Percentiles rank a stretch among this genome's conserved stretches.
phyloP scores from a whole-genome alignment of 768 basidiomycete species.

The Pholiota conissans region DNA sequence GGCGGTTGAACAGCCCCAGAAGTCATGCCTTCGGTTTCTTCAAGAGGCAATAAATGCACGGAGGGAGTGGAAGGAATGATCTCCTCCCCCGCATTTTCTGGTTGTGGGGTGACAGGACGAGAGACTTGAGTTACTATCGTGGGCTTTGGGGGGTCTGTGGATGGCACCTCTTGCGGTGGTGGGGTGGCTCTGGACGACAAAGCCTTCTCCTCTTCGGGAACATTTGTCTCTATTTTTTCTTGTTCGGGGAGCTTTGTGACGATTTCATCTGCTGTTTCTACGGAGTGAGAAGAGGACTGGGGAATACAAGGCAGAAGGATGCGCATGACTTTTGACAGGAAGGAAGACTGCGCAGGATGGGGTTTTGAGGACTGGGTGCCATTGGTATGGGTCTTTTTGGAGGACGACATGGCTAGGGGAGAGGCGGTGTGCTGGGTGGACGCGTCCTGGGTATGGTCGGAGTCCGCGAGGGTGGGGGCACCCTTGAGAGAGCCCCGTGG shows the following conservation, averaged over 20 bases:
- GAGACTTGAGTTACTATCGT: conserved; percentile 14
- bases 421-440: conserved; percentile 22
- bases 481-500: conserved; percentile 25
- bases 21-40: conserved; percentile 85
- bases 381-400: conserved; percentile 16
- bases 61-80: conserved; percentile 37
- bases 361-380: conserved; percentile 11
- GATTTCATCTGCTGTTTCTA: conserved; percentile 32
- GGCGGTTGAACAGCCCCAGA: conserved; percentile 93
- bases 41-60: conserved; percentile 44
- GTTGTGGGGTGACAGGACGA: conserved; percentile 19
- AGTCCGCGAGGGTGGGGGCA: conserved; percentile 14
- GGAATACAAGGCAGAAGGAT: conserved; percentile 67
- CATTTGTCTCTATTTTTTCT: conserved; percentile 12
- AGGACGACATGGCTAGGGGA: conserved; percentile 7
- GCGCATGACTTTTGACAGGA: conserved; percentile 59
- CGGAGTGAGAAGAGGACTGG: conserved; percentile 42
- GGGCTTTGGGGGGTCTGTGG: conserved; percentile 18
- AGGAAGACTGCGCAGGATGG: conserved; percentile 42
- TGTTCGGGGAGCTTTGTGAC: conserved; percentile 21
- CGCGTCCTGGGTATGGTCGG: conserved; percentile 26
- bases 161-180: conserved; percentile 8
- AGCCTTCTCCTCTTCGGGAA: conserved; percentile 16
- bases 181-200: conserved; percentile 7
- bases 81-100: conserved; percentile 28